A percentile compares a stretch with the other conserved stretches of the same genome.
Evolutionary conservation across 345 rosid species (phyloP).

Genomic region (Psidium friedrichsthalianum): DNA sequence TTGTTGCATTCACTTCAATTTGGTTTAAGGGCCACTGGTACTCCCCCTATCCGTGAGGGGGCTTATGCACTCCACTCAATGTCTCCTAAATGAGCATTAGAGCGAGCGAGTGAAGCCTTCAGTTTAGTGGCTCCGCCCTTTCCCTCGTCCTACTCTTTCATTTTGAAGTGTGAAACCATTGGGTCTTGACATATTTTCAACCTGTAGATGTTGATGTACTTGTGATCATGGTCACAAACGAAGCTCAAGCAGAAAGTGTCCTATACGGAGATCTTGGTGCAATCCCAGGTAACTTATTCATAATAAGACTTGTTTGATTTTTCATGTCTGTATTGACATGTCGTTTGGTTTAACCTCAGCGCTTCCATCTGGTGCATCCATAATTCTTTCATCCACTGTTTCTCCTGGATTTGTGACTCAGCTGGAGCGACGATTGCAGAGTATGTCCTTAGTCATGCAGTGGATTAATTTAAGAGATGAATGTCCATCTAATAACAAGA

Average conservation of each 20-base stretch:
- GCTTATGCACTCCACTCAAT: background rate
- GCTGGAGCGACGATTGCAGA: slow-evolving; percentile 58
- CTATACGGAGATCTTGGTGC: slow-evolving; percentile 80
- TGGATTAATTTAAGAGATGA: background rate
- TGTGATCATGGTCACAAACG: slow-evolving; percentile 90
- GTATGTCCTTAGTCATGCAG: slow-evolving; percentile 29
- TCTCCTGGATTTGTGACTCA: slow-evolving; percentile 73
- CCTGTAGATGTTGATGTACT: slow-evolving; percentile 71
- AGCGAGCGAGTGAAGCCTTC: background rate
- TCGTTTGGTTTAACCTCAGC: slow-evolving; percentile 24
- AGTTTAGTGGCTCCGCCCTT: background rate
- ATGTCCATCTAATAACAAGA: background rate
- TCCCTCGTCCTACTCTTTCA: background rate
- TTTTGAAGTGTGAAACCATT: background rate
- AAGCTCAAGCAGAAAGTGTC: slow-evolving; percentile 76
- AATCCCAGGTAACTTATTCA: slow-evolving; percentile 41
- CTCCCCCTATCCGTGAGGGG: background rate
- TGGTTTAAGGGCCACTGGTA: background rate
- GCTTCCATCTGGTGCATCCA: slow-evolving; percentile 64
- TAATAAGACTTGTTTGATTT: background rate
- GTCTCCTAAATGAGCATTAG: background rate
- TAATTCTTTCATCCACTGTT: slow-evolving; percentile 86
- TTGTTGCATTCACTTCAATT: background rate
- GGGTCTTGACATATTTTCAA: background rate
- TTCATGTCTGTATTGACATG: slow-evolving; percentile 9